Evolutionary conservation across 305 asterid genomes (phyloP).

Genomic region (Solanum hybrid): DNA sequence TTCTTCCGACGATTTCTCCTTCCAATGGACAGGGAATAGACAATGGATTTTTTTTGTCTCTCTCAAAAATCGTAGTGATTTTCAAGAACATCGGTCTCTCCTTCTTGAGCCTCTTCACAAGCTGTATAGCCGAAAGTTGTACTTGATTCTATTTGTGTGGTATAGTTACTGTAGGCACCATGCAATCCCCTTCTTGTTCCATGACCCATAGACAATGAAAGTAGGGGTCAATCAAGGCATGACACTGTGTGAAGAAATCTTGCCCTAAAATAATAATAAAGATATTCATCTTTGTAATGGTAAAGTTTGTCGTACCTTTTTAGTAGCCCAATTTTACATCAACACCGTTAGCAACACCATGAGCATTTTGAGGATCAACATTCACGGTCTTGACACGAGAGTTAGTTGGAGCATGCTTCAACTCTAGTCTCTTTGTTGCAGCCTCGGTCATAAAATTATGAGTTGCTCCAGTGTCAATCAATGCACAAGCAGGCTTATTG

Average conservation of each 20-base stretch:
- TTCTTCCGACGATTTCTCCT: background rate
- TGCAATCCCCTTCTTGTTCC: background rate
- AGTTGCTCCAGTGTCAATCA: background rate
- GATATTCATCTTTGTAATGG: background rate
- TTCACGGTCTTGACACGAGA: background rate
- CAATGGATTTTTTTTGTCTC: background rate
- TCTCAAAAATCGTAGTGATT: background rate
- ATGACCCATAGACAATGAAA: background rate
- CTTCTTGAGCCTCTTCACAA: background rate
- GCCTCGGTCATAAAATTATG: background rate
- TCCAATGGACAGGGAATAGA: too few relatives aligned
- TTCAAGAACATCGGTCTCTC: background rate
- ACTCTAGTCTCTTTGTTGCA: background rate
- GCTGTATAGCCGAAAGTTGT: background rate
- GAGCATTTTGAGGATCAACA: background rate
- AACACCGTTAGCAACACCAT: background rate
- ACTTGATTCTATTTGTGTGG: background rate
- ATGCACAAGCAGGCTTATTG: too few relatives aligned
- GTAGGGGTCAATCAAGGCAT: background rate
- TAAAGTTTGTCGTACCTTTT: background rate
- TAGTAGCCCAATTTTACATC: background rate
- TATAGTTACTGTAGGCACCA: background rate
- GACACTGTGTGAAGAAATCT: background rate
- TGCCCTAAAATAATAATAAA: too few relatives aligned
- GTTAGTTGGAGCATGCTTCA: background rate